phyloP scores from a whole-genome alignment of 2,329 filamentous ascomycete species.

The Tricladium varicosporioides region DNA sequence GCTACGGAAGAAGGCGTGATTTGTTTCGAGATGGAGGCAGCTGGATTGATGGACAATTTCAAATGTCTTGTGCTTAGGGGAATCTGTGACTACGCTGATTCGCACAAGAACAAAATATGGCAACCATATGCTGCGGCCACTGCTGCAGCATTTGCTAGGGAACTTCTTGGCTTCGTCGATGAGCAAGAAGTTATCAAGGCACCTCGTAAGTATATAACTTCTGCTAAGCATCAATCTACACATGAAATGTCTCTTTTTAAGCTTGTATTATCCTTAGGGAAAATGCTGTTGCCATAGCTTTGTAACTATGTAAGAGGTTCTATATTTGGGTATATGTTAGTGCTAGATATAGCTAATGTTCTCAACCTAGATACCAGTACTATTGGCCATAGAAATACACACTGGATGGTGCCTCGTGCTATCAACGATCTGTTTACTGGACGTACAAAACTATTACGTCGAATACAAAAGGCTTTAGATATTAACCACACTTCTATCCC shows the following conservation, averaged over 20 bases:
- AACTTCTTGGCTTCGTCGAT: slow-evolving; percentile 1
- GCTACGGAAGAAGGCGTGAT: not conserved
- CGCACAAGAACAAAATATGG: slow-evolving; percentile 15
- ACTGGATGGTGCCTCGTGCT: slow-evolving; percentile 18
- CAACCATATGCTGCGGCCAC: slow-evolving; percentile 16
- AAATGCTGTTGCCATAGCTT: too few relatives aligned
- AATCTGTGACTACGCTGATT: slow-evolving; percentile 19
- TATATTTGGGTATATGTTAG: too few relatives aligned
- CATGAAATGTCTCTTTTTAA: too few relatives aligned
- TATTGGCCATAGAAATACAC: slow-evolving; percentile 5
- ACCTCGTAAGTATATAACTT: not conserved
- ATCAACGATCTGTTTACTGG: slow-evolving; percentile 23
- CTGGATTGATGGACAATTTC: slow-evolving; percentile 11
- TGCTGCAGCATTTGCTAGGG: slow-evolving; percentile 14
- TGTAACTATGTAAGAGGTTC: too few relatives aligned
- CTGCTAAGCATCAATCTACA: not conserved
- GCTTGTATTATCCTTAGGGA: too few relatives aligned
- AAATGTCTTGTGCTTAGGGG: slow-evolving; percentile 19
- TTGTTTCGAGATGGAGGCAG: slow-evolving; percentile 20
- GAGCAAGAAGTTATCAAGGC: not conserved
- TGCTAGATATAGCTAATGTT: too few relatives aligned
- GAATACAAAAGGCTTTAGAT: slow-evolving; percentile 12
- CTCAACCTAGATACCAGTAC: too few relatives aligned
- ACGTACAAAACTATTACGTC: slow-evolving; percentile 14
- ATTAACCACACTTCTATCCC: not conserved